Evolutionary conservation across 1,284 basidiomycete genomes (phyloP).

Genomic region (Amylostereum areolatum): DNA sequence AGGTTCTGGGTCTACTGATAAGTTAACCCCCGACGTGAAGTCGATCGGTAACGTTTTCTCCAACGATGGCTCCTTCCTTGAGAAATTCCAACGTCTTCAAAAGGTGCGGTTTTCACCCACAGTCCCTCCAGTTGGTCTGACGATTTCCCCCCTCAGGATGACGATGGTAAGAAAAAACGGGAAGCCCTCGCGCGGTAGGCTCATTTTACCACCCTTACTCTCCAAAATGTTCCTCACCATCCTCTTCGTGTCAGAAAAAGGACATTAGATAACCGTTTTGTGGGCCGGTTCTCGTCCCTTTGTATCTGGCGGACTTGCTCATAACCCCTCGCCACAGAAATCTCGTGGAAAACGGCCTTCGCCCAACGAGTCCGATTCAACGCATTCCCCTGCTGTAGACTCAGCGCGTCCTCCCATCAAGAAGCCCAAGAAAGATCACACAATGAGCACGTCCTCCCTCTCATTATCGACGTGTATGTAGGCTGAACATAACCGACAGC

Average conservation of each 20-base stretch:
- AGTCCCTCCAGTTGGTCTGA: background rate
- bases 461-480: background rate
- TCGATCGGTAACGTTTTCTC: conserved; percentile 41
- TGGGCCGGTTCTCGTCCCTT: conserved; percentile 28
- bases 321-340: conserved; percentile 34
- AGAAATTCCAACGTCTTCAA: conserved; percentile 48
- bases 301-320: background rate
- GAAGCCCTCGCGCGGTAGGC: conserved; percentile 45
- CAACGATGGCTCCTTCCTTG: conserved; percentile 54
- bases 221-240: conserved; percentile 3
- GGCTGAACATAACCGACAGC: conserved; percentile 13
- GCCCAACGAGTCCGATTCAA: conserved; percentile 28
- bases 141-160: conserved; percentile 34
- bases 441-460: conserved; percentile 24
- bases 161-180: conserved; percentile 50
- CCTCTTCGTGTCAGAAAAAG: conserved; percentile 41
- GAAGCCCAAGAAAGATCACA: conserved; percentile 29
- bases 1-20: too few species aligned
- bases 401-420: conserved; percentile 25
- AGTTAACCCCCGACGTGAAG: too few species aligned
- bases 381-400: conserved; percentile 21
- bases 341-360: conserved; percentile 53
- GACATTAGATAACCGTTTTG: conserved; percentile 56
- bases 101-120: conserved; percentile 29
- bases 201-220: conserved; percentile 5